Conservation (phyloP, 805 yeast species). For the Spathaspora girioi region DNA sequence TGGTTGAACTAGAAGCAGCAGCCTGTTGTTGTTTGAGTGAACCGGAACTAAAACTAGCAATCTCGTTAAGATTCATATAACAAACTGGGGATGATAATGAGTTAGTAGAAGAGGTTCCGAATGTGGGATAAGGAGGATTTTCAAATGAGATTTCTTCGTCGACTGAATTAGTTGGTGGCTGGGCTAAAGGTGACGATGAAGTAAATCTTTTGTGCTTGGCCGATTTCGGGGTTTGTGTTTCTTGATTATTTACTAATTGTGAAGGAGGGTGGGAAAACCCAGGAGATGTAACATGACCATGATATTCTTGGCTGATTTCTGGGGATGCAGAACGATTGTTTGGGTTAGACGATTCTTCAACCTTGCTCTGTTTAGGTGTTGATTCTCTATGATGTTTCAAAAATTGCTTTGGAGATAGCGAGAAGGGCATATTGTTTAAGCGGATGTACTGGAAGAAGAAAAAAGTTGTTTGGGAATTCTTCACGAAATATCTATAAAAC, state of each 20-base stretch:
- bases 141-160: background rate
- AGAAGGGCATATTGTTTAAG: background rate
- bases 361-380: background rate
- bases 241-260: background rate
- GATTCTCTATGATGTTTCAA: background rate
- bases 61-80: background rate
- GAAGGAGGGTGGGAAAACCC: background rate
- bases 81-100: slow-evolving; percentile 2
- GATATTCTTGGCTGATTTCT: background rate
- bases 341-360: background rate
- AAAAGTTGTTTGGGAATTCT: background rate
- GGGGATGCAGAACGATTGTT: background rate
- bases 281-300: slow-evolving; percentile 4
- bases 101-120: slow-evolving; percentile 8
- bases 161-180: slow-evolving; percentile 7
- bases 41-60: background rate
- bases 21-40: background rate
- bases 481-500: background rate
- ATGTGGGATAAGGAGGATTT: slow-evolving; percentile 1
- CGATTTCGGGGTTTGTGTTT: background rate
- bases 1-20: background rate
- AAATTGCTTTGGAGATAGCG: background rate
- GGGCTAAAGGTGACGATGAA: slow-evolving; percentile 7
- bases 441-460: background rate
- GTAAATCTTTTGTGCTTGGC: background rate